Evolutionary conservation across 495 filamentous ascomycete species (phyloP), one percentile per base, ranked within the genome.

Genomic region (Neurospora sp.): DNA sequence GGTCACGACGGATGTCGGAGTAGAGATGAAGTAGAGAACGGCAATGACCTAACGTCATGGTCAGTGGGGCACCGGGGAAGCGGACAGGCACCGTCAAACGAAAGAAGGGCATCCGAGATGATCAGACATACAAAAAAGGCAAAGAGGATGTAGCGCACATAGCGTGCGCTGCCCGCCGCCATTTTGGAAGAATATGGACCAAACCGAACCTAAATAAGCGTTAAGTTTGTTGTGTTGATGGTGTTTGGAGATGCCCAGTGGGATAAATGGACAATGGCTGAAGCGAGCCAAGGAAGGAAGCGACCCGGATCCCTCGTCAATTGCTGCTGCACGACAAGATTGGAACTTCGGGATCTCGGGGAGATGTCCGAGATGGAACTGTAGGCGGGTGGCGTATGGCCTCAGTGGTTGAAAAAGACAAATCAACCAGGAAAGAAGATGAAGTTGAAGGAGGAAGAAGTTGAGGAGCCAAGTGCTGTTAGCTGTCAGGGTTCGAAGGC

Each of bases 91-190:
- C 70, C 68, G 53, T 40, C 22, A 61, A 68, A 35, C 22, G 68
- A 22, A 22, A 22, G 45, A 48, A 48, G 45, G 12, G n/a, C 27
- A 4, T 37, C 31, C 41, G 27, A 40, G 44, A 9, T 8, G 45
- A 22, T 22, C 45, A 22, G 53, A 85, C 92, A 79, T 84, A 98
- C 96, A 75, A 96, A 89, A 78, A 93, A 88, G 72, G 94, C 91
- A 76, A 98, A 89, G 73, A 97, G 83, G 75, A 97, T 89, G 83
- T 98, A 98, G 80, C 96, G 93, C 79, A 95, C 79, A 81, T 92
- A 92, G 82, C 89, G 89, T 73, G 86, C 87, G 69, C 87, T 88
- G 72, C 89, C 85, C 45, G 89, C 83, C 75, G 90, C 88, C 91
- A 94, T 94, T 74, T 69, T 85, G 80, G 14, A 40, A 68, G 6